Evolutionary conservation across 805 yeast species (phyloP), one percentile per base, ranked within the genome.

Genomic region (Myxozyma melibiosi): DNA sequence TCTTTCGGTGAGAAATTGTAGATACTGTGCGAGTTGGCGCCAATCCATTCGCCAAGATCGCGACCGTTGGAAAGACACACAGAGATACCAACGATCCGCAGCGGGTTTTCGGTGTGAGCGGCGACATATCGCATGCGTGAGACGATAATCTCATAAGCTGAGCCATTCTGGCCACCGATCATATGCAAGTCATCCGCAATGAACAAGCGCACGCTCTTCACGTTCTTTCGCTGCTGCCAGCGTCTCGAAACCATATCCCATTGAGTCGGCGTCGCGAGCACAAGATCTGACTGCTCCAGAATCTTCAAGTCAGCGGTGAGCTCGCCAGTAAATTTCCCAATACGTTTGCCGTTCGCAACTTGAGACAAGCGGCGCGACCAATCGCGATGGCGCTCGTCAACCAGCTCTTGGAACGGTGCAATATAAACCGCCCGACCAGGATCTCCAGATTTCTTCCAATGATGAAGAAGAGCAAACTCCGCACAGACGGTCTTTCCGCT

Each of bases 31-130:
- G 83, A 85, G 0, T 78, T 65, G 25, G 86, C 84, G 1, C 94
- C 96, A 28, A 94, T 71, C 97, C 98, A 94, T 52, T 85, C 88
- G 1, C 88, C 92, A 56, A 91, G 71, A 62, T 89, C 96, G 50
- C 82, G 77, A 2, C 86, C 88, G 67, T 85, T 87, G 0, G 94
- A 83, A 38, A 92, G 69, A 1, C 96, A 82, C 0, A 83, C 77
- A 0, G 88, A 77, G 24, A 92, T 73, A 0, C 83, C 91, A n/a
- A 92, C 80, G 25, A 90, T 70, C 62, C 98, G 73, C 4, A 82
- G 62, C 0, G 75, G 68, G 2, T 72, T 75, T 33, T 84, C 86
- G n/a, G 85, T 67, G 63, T 88, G 94, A 1, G 81, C 76, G 0
- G 84, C 75, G 69, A 90, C 81, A 60, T 86, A 83, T 58, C 86